A percentile compares a stretch with the other conserved stretches of the same genome.
These are phyloP conservation scores for Clavispora santaluciae DNA, from an alignment of 805 yeast genomes.

Conservation along the genomic window DNA sequence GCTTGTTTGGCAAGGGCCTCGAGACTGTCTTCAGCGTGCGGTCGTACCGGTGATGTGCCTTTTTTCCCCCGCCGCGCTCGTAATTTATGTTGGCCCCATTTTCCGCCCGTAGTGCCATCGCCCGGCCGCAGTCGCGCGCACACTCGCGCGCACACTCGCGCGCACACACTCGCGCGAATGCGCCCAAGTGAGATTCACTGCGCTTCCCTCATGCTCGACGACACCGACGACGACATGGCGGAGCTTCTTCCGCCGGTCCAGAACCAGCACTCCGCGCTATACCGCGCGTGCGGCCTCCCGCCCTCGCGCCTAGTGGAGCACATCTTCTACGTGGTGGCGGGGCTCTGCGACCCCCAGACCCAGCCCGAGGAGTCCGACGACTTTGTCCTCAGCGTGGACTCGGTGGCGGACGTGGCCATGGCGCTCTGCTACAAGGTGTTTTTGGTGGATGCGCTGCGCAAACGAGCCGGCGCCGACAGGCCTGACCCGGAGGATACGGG, in stretches of 20 bases:
- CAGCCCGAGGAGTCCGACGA: constrained; percentile 61
- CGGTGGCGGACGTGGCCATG: constrained; percentile 48
- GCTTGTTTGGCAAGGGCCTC: constrained; percentile 33
- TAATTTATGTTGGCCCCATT: too few relatives aligned
- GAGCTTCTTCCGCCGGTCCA: constrained; percentile 3
- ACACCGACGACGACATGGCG: constrained; percentile 11
- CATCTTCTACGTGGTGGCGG: constrained; percentile 15
- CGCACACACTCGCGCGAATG: too few relatives aligned
- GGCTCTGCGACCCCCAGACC: constrained; percentile 55
- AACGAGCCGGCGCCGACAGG: constrained; percentile 1
- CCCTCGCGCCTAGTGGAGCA: constrained; percentile 4
- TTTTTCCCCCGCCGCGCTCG: too few relatives aligned
- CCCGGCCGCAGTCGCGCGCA: too few relatives aligned
- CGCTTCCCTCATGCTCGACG: constrained; percentile 4
- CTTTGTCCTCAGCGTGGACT: constrained; percentile 49
- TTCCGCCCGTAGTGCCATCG: too few relatives aligned
- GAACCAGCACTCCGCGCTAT: neutral
- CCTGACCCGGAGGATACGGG: too few relatives aligned
- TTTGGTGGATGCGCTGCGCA: constrained; percentile 10
- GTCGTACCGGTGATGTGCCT: neutral
- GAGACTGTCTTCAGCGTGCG: constrained; percentile 12
- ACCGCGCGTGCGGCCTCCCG: neutral
- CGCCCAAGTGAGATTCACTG: too few relatives aligned
- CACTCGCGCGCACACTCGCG: too few relatives aligned
- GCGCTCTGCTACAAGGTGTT: constrained; percentile 30